These are phyloP conservation scores for Phytopythium oedochilum DNA, from an alignment of 352 stramenopile genomes.

Conservation along the genomic window DNA sequence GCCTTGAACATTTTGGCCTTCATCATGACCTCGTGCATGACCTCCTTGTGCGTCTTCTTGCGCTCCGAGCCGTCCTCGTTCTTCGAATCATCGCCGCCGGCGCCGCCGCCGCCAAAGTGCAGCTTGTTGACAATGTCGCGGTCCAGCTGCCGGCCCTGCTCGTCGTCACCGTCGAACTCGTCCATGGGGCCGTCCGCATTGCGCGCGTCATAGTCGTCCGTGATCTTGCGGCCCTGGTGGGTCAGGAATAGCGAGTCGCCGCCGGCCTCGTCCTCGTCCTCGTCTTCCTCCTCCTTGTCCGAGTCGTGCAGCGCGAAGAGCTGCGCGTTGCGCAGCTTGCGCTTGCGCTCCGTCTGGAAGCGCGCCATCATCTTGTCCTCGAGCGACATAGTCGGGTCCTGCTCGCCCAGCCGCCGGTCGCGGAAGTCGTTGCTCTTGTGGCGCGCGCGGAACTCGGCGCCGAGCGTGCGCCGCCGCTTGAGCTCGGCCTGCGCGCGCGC, in stretches of 20 bases:
- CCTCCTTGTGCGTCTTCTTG: conserved; percentile 86
- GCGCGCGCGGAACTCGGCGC: conserved; percentile 70
- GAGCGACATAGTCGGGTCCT: conserved; percentile 80
- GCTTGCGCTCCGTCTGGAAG: conserved; percentile 88
- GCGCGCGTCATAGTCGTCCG: conserved; percentile 64
- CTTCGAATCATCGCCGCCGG: conserved; percentile 11
- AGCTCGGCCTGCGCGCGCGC: conserved; percentile 79
- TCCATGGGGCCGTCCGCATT: conserved; percentile 45
- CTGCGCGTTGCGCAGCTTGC: conserved; percentile 72
- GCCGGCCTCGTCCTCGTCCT: conserved; percentile 31
- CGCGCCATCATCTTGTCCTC: conserved; percentile 92
- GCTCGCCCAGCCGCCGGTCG: conserved; percentile 82
- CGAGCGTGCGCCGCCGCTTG: conserved; percentile 84
- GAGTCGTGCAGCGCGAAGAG: conserved; percentile 77
- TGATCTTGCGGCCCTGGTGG: conserved; percentile 64
- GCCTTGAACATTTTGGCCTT: conserved; percentile 90
- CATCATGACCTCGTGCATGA: conserved; percentile 90
- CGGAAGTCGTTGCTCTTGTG: conserved; percentile 90
- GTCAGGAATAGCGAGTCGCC: conserved; percentile 58
- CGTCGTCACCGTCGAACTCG: conserved; percentile 70
- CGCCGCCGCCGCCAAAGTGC: conserved; percentile 74
- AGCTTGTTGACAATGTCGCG: conserved; percentile 79
- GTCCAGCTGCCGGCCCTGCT: conserved; percentile 66
- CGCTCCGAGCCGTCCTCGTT: conserved; percentile 17
- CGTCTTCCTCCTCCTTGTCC: conserved; percentile 62